Percentiles rank a stretch among this genome's conserved stretches.
Evolutionary conservation across 75 land plant genomes (phyloP).

Genomic region (Pinus tabuliformis): DNA sequence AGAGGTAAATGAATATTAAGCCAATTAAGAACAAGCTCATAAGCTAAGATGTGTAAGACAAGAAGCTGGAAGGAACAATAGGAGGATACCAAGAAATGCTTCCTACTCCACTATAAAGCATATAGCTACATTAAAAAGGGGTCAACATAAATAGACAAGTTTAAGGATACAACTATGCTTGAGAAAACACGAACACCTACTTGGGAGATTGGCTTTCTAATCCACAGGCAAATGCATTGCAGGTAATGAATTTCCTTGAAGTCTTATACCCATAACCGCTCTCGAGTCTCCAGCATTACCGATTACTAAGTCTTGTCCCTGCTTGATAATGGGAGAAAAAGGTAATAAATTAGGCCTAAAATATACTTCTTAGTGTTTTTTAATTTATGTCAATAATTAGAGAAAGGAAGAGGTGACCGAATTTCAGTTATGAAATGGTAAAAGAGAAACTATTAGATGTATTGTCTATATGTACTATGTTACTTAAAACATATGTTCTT

Average conservation of each 20-base stretch:
- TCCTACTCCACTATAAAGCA: too few species aligned
- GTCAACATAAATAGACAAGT: too few species aligned
- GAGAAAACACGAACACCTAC: conserved; percentile 15
- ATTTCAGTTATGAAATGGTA: neutral
- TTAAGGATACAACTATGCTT: too few species aligned
- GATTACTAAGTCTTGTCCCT: conserved; percentile 81
- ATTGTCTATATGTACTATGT: neutral
- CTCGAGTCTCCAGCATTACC: conserved; percentile 91
- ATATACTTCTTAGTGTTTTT: neutral
- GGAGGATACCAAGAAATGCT: too few species aligned
- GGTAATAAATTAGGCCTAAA: neutral
- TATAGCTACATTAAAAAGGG: too few species aligned
- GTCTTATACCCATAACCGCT: conserved; percentile 70
- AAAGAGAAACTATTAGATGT: neutral
- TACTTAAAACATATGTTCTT: neutral
- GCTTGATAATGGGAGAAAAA: neutral
- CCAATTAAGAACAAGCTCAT: too few species aligned
- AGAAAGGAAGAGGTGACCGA: neutral
- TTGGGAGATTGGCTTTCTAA: conserved; percentile 80
- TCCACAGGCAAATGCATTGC: conserved; percentile 82
- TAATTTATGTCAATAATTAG: neutral
- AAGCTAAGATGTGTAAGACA: too few species aligned
- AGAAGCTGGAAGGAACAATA: too few species aligned
- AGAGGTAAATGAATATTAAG: too few species aligned
- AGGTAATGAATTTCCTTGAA: conserved; percentile 39